These are phyloP conservation scores for Metrosideros polymorpha DNA, from an alignment of 441 rosid species.

Conservation along the genomic window DNA sequence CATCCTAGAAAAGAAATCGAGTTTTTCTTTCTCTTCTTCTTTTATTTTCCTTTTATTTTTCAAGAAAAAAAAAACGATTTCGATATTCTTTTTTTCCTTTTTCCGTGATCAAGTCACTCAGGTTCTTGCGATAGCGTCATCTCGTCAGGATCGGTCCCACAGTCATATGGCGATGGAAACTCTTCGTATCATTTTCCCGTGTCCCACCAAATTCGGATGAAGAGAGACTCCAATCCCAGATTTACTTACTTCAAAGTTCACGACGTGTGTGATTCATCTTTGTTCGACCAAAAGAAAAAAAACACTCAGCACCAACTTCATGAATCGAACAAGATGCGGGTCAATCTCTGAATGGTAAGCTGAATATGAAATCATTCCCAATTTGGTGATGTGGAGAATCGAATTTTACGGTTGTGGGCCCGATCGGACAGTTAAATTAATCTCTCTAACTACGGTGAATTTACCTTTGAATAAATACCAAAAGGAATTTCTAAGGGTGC, in stretches of 20 bases:
- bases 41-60: too few species aligned
- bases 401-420: background rate
- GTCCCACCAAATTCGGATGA: background rate
- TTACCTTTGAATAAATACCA: background rate
- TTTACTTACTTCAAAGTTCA: background rate
- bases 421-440: too few species aligned
- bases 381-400: background rate
- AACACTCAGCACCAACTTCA: background rate
- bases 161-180: background rate
- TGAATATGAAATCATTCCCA: background rate
- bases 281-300: background rate
- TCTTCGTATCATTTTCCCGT: background rate
- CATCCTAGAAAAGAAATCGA: background rate
- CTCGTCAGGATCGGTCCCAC: background rate
- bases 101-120: background rate
- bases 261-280: background rate
- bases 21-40: too few species aligned
- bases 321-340: background rate
- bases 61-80: background rate
- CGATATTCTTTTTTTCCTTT: background rate
- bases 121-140: accelerated
- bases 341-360: background rate
- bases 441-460: background rate
- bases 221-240: background rate
- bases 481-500: too few species aligned